Evolutionary conservation across 257 asterid species (phyloP), one percentile per base, ranked within the genome.

Genomic region (Primulina tabacum): DNA sequence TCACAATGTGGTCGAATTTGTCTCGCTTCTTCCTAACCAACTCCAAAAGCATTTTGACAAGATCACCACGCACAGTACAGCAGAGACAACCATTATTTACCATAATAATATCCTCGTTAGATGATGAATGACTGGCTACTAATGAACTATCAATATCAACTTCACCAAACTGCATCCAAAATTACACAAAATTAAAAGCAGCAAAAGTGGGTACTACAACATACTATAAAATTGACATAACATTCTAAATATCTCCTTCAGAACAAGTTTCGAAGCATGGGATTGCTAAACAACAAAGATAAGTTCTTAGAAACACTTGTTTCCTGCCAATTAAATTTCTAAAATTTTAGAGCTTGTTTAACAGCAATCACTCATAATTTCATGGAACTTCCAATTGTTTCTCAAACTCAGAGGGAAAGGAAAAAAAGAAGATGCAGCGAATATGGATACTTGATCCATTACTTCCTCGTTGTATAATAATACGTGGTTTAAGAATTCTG

Each of bases 41-140:
- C 83, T 93, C 90, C 96, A 93, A 70, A 62, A 90, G 95, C 97
- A 90, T 77, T 78, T 90, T 93, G 78, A 93, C 96, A 77, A 93
- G 96, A 78, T 93, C 99, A 75, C 99, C 99, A 68, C 92, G 90
- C 32, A 93, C 97, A 40, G 99, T 93, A 77, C 97, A 93, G 72
- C 96, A 93, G 16, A 93, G 80, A 75, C 99, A 93, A 11, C 99
- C 99, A 83, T 93, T 93, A 71, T 93, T 93, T 52, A 90, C 96
- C 99, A 90, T 90, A 77, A 93, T 74, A 74, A 93, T 89, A 65
- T 93, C 97, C 69, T 93, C 99, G 62, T 84, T 89, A 10, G 99
- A 89, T 17, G 95, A 83, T 38, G 99, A 84, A 79, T 93, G 99
- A 73, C 90, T 90, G 65, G 97, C 99, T 77, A 90, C 97, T 67